Conservation (phyloP, 2,329 filamentous ascomycete genomes). For the Coniella lustricola region DNA sequence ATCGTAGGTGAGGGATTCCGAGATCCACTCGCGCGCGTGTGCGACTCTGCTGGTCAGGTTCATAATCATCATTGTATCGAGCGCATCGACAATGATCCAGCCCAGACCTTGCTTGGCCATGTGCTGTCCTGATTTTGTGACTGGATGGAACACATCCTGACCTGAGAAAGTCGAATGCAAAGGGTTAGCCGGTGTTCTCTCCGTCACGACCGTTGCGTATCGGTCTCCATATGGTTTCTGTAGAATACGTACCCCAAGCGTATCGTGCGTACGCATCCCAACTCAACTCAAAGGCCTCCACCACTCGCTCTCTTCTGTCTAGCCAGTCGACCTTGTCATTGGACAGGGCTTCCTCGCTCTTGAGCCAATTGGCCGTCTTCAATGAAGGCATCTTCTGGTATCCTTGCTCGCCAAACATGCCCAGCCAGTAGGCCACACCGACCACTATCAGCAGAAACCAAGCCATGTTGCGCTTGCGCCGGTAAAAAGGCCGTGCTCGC, state of each 20-base stretch:
- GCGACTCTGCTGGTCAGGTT: slow-evolving; percentile 81
- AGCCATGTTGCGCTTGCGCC: slow-evolving; percentile 54
- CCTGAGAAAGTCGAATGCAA: slow-evolving; percentile 36
- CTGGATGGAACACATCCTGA: slow-evolving; percentile 79
- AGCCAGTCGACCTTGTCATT: slow-evolving; percentile 61
- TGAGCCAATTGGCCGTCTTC: slow-evolving; percentile 51
- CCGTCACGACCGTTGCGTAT: background rate
- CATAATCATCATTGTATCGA: slow-evolving; percentile 98
- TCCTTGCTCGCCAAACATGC: slow-evolving; percentile 41
- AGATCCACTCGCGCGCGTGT: slow-evolving; percentile 84
- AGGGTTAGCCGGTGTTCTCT: slow-evolving; percentile 23
- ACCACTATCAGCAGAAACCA: slow-evolving; percentile 39
- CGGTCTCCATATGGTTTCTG: background rate
- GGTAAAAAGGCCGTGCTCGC: slow-evolving; percentile 52
- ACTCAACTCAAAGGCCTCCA: slow-evolving; percentile 82
- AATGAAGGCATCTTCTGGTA: slow-evolving; percentile 30
- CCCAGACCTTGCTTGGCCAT: slow-evolving; percentile 88
- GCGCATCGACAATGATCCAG: slow-evolving; percentile 95
- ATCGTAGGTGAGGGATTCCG: slow-evolving; percentile 73
- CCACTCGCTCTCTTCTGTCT: slow-evolving; percentile 70
- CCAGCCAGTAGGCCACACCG: slow-evolving; percentile 63
- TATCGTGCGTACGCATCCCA: slow-evolving; percentile 91
- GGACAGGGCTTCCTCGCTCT: slow-evolving; percentile 36
- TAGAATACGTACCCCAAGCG: slow-evolving; percentile 70
- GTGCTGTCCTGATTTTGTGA: slow-evolving; percentile 69